Base-by-base conservation (phyloP, 2,329 filamentous ascomycete genomes). In the Ophiostoma angusticollis region DNA sequence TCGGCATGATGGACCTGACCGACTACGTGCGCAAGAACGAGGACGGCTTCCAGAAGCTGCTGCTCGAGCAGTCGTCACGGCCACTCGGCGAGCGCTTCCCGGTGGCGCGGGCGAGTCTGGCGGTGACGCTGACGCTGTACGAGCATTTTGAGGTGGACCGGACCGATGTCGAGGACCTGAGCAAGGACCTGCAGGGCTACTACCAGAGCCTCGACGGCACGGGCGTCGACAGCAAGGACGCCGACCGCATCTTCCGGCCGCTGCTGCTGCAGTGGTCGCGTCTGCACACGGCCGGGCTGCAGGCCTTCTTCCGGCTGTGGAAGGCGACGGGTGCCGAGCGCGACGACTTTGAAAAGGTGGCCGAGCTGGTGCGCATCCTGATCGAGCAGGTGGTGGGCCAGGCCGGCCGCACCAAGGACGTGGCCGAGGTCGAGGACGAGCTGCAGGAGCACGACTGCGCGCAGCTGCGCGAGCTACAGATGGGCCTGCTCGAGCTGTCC, bases 1-100 rank as follows among this genome's bases (percentile, higher is more conserved):
- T 98, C 39, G 91, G 91, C 21, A 84, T 98, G 74, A 96, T 98
- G 87, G 91, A 98, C 57, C 61, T 98, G 52, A 84, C 86, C 2
- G 87, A 96, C 58, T 98, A 85, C 56, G 85, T 94, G 35, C 75
- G 82, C 52, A 93, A 86, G 55, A 80, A 94, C 54, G 85, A 94
- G 56, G 87, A 95, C 54, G 76, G 77, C 9, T 96, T 93, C 50
- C 87, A 94, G 56, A 95, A 93, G 61, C 68, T 93, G 49, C 63
- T 98, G 13, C 65, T 95, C 25, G 91, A 98, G 59, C 91, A 98
- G 59, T 80, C 84, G 4, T 76, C 79, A 6, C 76, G 77, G 52
- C 73, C 82, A 2, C 51, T 73, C 17, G 65, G 75, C 37, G 74
- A 85, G 54, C 75, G 89, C 27, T 95, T 87, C 56, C 91, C 91